Evolutionary conservation across 768 basidiomycete species (phyloP).

Genomic region (Auriscalpium microsporum): DNA sequence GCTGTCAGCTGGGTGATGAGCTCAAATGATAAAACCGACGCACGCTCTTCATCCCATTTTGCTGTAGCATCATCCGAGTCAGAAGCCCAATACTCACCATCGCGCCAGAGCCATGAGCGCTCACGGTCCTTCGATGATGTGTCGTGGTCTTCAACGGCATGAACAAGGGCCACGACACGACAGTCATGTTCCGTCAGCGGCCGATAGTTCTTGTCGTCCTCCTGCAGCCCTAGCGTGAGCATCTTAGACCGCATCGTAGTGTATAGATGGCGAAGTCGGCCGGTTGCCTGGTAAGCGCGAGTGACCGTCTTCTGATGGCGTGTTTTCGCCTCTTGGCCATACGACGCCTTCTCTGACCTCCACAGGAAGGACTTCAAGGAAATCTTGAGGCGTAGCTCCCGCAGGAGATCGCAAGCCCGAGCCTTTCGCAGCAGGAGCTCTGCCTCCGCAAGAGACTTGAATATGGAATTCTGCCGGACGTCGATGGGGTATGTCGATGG

Average conservation of each 20-base stretch:
- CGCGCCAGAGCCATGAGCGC: background rate
- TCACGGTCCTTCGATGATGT: background rate
- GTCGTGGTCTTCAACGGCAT: background rate
- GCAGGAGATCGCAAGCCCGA: background rate
- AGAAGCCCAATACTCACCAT: background rate
- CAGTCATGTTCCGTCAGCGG: background rate
- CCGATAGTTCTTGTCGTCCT: background rate
- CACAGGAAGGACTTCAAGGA: background rate
- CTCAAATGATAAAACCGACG: background rate
- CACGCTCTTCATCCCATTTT: background rate
- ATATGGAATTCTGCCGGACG: background rate
- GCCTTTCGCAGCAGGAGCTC: background rate
- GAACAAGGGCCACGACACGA: background rate
- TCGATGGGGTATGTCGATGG: background rate
- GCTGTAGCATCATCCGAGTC: background rate
- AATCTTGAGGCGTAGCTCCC: background rate
- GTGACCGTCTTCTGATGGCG: background rate
- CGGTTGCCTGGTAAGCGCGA: background rate
- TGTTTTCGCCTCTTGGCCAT: background rate
- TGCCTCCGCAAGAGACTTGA: background rate
- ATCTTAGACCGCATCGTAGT: background rate
- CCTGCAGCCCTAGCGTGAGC: background rate
- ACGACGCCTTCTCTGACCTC: background rate
- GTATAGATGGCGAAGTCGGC: background rate
- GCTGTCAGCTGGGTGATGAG: background rate